phyloP scores from a whole-genome alignment of 345 rosid genomes.

The Eucalyptus lansdowneana region DNA sequence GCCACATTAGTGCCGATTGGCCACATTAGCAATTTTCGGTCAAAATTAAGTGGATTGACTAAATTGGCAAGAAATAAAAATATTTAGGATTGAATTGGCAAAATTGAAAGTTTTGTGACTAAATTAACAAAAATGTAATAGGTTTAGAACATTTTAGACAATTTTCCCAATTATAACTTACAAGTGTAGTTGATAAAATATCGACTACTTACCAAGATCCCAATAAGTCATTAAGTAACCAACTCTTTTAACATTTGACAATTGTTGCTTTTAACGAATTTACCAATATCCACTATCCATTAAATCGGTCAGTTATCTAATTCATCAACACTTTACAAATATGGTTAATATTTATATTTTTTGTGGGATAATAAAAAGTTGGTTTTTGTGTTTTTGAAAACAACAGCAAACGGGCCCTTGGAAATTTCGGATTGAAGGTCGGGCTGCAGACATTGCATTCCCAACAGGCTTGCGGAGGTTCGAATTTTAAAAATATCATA shows the following conservation, averaged over 20 bases:
- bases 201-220: not conserved
- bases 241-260: not conserved
- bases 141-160: no score
- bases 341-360: not conserved
- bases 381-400: not conserved
- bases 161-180: not conserved
- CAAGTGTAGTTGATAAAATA: not conserved
- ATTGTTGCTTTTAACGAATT: not conserved
- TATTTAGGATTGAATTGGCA: no score
- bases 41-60: rapidly evolving
- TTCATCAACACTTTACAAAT: not conserved
- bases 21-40: rapidly evolving
- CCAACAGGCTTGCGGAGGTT: not conserved
- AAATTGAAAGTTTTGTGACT: no score
- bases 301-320: not conserved
- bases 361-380: not conserved
- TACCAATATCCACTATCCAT: not conserved
- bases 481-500: not conserved
- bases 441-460: not conserved
- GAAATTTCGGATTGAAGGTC: not conserved
- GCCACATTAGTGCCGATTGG: rapidly evolving
- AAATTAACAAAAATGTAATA: no score
- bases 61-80: no score
- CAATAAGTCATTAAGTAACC: not conserved
- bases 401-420: not conserved